Percentiles rank a stretch among this genome's conserved stretches.
phyloP scores from a whole-genome alignment of 306 rosid genomes.

The Glycine soja region DNA sequence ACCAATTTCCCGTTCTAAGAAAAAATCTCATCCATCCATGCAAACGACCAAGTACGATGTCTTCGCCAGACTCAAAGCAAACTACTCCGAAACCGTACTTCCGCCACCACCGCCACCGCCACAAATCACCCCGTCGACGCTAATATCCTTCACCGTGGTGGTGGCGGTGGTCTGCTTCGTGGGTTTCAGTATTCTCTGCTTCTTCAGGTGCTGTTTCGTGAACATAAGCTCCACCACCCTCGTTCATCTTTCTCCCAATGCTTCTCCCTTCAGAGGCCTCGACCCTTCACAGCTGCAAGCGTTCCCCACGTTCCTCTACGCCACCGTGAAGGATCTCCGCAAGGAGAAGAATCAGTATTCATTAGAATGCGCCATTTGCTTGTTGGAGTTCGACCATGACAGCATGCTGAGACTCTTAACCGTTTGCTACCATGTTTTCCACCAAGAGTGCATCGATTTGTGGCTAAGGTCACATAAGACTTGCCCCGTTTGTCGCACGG shows the following conservation, averaged over 20 bases:
- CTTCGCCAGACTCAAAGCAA: background rate
- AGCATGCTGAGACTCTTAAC: slow-evolving; percentile 60
- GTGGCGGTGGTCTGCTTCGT: slow-evolving; percentile 49
- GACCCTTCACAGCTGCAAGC: slow-evolving; percentile 50
- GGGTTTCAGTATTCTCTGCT: slow-evolving; percentile 52
- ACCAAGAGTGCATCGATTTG: slow-evolving; percentile 72
- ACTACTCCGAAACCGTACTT: background rate
- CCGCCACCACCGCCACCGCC: background rate
- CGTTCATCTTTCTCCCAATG: background rate
- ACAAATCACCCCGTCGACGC: slow-evolving; percentile 41
- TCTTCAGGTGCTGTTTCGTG: slow-evolving; percentile 52
- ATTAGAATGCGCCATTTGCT: slow-evolving; percentile 76
- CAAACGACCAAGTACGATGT: slow-evolving; percentile 21
- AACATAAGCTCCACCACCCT: slow-evolving; percentile 33
- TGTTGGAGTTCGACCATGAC: slow-evolving; percentile 67
- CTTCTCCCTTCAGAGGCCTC: slow-evolving; percentile 53
- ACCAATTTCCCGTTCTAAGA: too few relatives aligned
- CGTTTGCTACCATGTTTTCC: slow-evolving; percentile 69
- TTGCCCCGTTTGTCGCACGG: slow-evolving; percentile 75
- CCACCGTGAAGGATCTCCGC: slow-evolving; percentile 63
- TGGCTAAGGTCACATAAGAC: slow-evolving; percentile 75
- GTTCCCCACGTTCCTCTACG: slow-evolving; percentile 66
- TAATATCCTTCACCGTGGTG: slow-evolving; percentile 48
- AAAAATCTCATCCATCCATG: slow-evolving; percentile 37
- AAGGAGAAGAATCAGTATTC: slow-evolving; percentile 43